Evolutionary conservation across 2,329 filamentous ascomycete genomes (phyloP).

Genomic region (Fusarium tupiense): DNA sequence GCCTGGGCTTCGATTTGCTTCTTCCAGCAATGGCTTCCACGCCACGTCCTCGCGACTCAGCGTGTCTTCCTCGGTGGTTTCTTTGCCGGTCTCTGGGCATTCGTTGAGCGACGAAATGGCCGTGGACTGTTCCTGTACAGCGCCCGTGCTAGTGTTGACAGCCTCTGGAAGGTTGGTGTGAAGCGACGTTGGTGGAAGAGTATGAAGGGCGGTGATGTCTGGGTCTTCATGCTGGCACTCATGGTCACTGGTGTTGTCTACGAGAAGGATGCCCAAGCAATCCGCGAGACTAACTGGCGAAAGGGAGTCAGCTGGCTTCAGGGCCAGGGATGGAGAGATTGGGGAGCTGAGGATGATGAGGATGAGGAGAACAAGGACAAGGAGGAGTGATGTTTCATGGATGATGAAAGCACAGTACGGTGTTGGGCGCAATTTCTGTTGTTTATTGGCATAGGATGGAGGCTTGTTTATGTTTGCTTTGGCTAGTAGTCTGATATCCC

Average conservation of each 20-base stretch:
- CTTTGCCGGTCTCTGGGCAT: constrained; percentile 85
- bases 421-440: constrained; percentile 28
- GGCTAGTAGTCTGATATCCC: constrained; percentile 25
- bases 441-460: constrained; percentile 12
- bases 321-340: constrained; percentile 80
- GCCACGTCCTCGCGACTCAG: constrained; percentile 78
- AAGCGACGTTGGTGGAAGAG: constrained; percentile 91
- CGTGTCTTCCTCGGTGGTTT: constrained; percentile 92
- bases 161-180: constrained; percentile 90
- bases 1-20: constrained; percentile 91
- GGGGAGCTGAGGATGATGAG: constrained; percentile 64
- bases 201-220: constrained; percentile 82
- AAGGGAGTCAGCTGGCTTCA: constrained; percentile 79
- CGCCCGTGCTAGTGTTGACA: constrained; percentile 81
- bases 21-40: constrained; percentile 82
- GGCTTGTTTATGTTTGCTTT: constrained; percentile 8
- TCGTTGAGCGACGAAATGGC: constrained; percentile 73
- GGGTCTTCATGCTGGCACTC: constrained; percentile 82
- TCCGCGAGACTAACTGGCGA: constrained; percentile 73
- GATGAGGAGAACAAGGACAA: constrained; percentile 49
- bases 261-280: constrained; percentile 73
- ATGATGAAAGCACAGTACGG: constrained; percentile 27
- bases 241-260: constrained; percentile 82
- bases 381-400: constrained; percentile 39
- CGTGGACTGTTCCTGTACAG: constrained; percentile 81